These are phyloP conservation scores for Fusarium sp. DNA, from an alignment of 2,329 filamentous ascomycete species.

Conservation along the genomic window DNA sequence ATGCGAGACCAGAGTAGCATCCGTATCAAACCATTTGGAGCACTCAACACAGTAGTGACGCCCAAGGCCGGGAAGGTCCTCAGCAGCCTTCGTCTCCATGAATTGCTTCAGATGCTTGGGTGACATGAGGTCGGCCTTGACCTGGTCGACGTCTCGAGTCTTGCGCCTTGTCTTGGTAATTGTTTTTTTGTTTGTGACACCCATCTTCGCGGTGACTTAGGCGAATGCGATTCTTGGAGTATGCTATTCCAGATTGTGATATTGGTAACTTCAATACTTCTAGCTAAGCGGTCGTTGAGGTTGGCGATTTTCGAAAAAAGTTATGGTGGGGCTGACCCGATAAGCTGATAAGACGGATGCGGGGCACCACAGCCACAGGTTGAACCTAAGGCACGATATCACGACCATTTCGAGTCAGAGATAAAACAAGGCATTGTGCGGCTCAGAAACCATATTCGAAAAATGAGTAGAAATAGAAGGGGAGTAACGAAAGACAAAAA, in stretches of 20 bases:
- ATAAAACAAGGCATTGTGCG: neutral
- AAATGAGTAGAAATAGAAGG: neutral
- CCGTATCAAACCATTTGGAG: constrained; percentile 94
- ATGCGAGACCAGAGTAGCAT: constrained; percentile 78
- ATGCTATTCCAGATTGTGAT: neutral
- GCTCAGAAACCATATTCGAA: neutral
- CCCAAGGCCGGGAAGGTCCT: constrained; percentile 89
- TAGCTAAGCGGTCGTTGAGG: constrained; percentile 20
- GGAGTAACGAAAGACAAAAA: neutral
- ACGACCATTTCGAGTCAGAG: neutral
- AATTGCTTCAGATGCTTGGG: constrained; percentile 83
- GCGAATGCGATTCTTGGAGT: neutral
- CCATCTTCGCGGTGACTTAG: constrained; percentile 59
- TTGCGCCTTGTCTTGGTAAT: constrained; percentile 78
- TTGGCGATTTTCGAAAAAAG: constrained; percentile 38
- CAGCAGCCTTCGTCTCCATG: constrained; percentile 79
- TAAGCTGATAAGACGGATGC: constrained; percentile 8
- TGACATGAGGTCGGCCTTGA: constrained; percentile 82
- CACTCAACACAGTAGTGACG: constrained; percentile 91
- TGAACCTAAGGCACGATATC: neutral
- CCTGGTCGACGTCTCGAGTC: constrained; percentile 90
- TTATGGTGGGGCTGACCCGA: constrained; percentile 26
- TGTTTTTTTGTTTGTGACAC: constrained; percentile 71
- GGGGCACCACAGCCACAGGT: constrained; percentile 6
- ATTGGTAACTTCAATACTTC: neutral